phyloP scores from a whole-genome alignment of 2,329 filamentous ascomycete species.

The Alternaria sp. region DNA sequence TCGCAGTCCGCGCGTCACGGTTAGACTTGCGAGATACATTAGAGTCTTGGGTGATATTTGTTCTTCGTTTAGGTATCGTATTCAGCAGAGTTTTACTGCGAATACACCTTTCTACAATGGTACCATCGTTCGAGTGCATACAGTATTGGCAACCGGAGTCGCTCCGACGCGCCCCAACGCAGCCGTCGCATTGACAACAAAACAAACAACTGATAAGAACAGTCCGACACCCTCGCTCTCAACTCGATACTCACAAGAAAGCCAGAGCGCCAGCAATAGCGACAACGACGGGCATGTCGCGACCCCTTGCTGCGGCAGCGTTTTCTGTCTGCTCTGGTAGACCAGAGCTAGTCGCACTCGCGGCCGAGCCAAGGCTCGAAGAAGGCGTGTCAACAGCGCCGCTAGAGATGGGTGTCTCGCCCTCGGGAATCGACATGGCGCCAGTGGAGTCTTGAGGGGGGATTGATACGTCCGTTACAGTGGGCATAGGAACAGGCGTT shows the following conservation, averaged over 20 bases:
- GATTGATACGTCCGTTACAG: slow-evolving; percentile 20
- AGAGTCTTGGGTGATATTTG: background rate
- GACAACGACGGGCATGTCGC: slow-evolving; percentile 17
- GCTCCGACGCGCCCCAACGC: background rate
- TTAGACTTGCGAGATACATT: background rate
- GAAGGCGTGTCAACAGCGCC: slow-evolving; percentile 5
- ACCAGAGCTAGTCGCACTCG: background rate
- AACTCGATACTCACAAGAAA: slow-evolving; percentile 20
- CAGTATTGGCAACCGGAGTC: background rate
- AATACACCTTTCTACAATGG: background rate
- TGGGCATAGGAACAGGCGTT: slow-evolving; percentile 5
- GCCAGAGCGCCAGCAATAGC: slow-evolving; percentile 33
- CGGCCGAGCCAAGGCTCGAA: background rate
- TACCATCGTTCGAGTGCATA: background rate
- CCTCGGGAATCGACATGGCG: background rate
- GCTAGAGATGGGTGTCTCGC: slow-evolving; percentile 9
- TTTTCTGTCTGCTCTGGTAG: slow-evolving; percentile 17
- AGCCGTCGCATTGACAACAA: background rate
- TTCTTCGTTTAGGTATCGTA: background rate
- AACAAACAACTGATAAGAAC: background rate
- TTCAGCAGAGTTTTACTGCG: background rate
- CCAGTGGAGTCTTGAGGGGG: slow-evolving; percentile 24
- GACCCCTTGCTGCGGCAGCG: slow-evolving; percentile 24
- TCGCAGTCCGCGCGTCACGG: background rate
- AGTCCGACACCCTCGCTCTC: background rate